Conservation (phyloP, 192 early-diverging fungal genomes). For the Backusella tarrabulga region DNA sequence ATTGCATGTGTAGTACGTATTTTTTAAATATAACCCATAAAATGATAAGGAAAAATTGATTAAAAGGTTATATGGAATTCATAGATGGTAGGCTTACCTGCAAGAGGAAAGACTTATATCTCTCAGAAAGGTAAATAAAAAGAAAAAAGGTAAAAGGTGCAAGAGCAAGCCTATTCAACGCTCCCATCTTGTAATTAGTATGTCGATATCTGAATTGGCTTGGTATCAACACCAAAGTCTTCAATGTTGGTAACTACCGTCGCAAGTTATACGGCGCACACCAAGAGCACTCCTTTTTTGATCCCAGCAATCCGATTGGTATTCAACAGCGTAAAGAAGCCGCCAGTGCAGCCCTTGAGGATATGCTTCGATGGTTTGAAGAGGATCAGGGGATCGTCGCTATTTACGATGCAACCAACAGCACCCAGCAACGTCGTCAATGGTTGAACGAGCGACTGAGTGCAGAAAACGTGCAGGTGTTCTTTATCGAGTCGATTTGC, state of each 20-base stretch:
- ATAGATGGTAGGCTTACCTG: slow-evolving; percentile 90
- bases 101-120: slow-evolving; percentile 97
- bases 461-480: slow-evolving; percentile 78
- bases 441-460: slow-evolving; percentile 69
- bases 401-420: slow-evolving; percentile 99
- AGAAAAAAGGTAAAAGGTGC: neutral
- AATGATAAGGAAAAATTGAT: neutral
- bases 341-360: slow-evolving; percentile 79
- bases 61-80: neutral
- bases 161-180: neutral
- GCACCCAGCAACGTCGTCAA: slow-evolving; percentile 78
- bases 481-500: slow-evolving; percentile 97
- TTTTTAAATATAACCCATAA: neutral
- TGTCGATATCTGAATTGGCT: slow-evolving; percentile 96
- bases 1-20: slow-evolving; percentile 38
- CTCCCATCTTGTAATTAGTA: slow-evolving; percentile 41
- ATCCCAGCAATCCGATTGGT: slow-evolving; percentile 75
- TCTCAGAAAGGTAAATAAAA: slow-evolving; percentile 73
- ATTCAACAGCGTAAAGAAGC: slow-evolving; percentile 75
- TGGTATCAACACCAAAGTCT: slow-evolving; percentile 89
- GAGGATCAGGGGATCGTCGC: slow-evolving; percentile 82
- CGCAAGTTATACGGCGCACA: slow-evolving; percentile 82
- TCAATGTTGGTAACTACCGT: slow-evolving; percentile 98
- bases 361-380: slow-evolving; percentile 93
- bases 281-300: slow-evolving; percentile 86